Base-by-base conservation (phyloP, 345 rosid genomes). In the Raphanus sativus region DNA sequence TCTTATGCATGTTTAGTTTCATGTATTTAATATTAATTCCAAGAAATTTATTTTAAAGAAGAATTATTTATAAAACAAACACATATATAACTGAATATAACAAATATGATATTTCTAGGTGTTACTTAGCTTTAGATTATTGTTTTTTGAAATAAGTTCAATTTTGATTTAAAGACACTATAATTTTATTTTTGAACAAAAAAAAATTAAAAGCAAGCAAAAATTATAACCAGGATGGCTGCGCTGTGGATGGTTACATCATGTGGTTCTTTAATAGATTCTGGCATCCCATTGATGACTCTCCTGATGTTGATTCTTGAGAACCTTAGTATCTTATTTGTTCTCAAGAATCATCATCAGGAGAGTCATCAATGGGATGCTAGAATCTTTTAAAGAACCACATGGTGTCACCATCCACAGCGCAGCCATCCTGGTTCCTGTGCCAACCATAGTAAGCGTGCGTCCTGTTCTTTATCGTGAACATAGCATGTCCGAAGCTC, bases 401-500 rank as follows among this genome's bases (percentile, higher is more conserved):
- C 90, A 88, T 77, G 3, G 75, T 70, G 76, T 93, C 98, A n/a
- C 91, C 98, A 75, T 93, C 84, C 66, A 88, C 90, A 0, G 93
- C 84, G 16, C 62, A 86, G 1, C 92, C 97, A 77, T 90, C 97
- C 32, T 90, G 90, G 74, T 93, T 93, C 6, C 91, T 83, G 68
- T 93, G 93, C 98, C 97, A 93, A 42, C 84, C 81, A 50, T 85
- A 88, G 70, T 75, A 71, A 21, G 98, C 94, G 4, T 91, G 97
- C 7, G 94, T 88, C 67, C 87, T 58, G 85, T 93, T 93, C 88
- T 83, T 87, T 55, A 90, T 88, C 30, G 84, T 84, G 2, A 93
- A 89, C 21, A 84, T 82, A 17, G 93, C 97, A 16, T 93, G 97
- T 0, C 98, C 97, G n/a, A 89, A 93, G 70, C 98, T 90, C 21